Evolutionary conservation across 371 early-diverging fungal species (phyloP), one percentile per base, ranked within the genome.

Genomic region (Pancytospora epiphaga): DNA sequence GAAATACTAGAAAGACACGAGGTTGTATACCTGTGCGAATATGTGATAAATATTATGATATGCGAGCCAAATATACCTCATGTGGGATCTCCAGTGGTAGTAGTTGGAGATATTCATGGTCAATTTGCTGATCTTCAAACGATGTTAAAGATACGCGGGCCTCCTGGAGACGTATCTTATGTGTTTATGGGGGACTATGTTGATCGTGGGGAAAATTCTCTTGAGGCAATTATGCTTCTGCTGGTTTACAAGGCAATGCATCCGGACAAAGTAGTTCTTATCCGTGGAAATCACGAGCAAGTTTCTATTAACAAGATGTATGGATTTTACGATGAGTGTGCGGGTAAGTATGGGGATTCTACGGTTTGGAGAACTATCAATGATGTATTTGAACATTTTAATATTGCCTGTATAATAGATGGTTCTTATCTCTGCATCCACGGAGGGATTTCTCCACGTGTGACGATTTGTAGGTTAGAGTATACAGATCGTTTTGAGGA

Each of bases 31-130:
- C 70, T 82, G 15, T 78, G 78, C 57, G 52, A 50, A 22, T 67
- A 69, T 33, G 75, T 62, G 18, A 73, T 71, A 40, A 71, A 76
- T 38, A 70, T 82, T 54, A 62, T 78, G 0, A 66, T 76, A 19
- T 36, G 54, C 36, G 82, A 82, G 73, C 74, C 73, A 43, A 80
- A 80, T 38, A 69, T 82, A 4, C 63, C 69, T 37, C 30, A 66
- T 34, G 73, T 77, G 25, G 56, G 50, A 2, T 50, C 72, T 1
- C 81, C 77, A 3, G 70, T 70, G 22, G 38, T 56, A 37, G 73
- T 78, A 86, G 92, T 94, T 77, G 98, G 98, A 39, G 98, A 98
- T 83, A 89, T 98, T 36, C 98, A 98, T 79, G 98, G 98, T 4
- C 98, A 98, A 81, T 95, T 88, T 81, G 92, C 86, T 76, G 98